Evolutionary conservation across 148 eudicot species (phyloP), one percentile per base, ranked within the genome.

Genomic region (Diospyros lotus): DNA sequence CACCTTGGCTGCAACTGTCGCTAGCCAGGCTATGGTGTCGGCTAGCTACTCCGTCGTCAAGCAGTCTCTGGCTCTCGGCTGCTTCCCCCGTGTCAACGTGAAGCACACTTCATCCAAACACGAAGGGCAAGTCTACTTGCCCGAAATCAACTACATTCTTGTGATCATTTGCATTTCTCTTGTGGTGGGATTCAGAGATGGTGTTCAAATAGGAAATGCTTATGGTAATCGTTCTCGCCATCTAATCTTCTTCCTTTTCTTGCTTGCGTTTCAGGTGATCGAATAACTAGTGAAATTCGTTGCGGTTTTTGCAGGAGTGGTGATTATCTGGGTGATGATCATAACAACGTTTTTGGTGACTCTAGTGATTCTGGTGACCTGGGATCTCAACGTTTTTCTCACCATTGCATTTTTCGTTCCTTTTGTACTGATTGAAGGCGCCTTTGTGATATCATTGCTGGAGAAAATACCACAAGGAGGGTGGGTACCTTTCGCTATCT

Each of bases 1-100:
- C 3, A 74, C 84, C 9, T 12, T 81, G 52, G 81, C 89, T 9
- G 78, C 89, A 4, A 75, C 84, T 28, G 82, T 86, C 17, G 85
- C 89, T 18, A 86, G 85, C 55, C 89, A 86, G 68, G 78, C 89
- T 12, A 71, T 84, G 87, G 84, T 86, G 4, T 81, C 87, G 0
- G 89, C 83, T 17, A 74, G 83, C 6, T 86, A 84, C 50, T 77
- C 87, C 3, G 79, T 84, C 12, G 77, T 86, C 40, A 82, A 86
- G 66, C 87, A 86, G 66, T 84, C 87, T 1, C 85, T 81, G 6
- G 80, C 86, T 2, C 80, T 83, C 9, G 89, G 86, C 6, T 86
- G 86, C 60, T 86, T 86, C 58, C 84, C 89, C 61, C 80, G 82
- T 9, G 89, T 86, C 2, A 80, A 84, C 69, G 68, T 86, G 54